Percentiles rank a stretch among this genome's conserved stretches.
These are phyloP conservation scores for Cercospora nicotianae DNA, from an alignment of 2,329 filamentous ascomycete species.

Conservation along the genomic window DNA sequence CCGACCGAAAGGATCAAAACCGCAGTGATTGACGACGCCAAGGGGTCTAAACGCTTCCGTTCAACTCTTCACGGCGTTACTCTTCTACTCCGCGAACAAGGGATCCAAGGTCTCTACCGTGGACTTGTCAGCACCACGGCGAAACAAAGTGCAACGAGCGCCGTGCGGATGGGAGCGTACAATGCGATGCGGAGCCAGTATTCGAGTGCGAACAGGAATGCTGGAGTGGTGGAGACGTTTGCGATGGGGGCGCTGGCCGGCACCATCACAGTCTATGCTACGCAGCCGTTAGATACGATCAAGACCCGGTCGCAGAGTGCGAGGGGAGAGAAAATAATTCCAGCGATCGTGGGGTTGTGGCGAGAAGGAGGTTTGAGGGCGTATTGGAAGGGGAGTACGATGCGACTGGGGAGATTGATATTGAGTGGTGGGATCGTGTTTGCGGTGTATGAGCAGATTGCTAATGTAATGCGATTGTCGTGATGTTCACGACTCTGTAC, in stretches of 20 bases:
- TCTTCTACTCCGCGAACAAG: constrained; percentile 40
- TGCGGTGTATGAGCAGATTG: constrained; percentile 38
- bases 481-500: constrained; percentile 17
- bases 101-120: constrained; percentile 47
- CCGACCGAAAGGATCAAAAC: constrained; percentile 39
- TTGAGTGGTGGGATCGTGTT: constrained; percentile 39
- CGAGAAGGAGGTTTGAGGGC: constrained; percentile 31
- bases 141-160: constrained; percentile 52
- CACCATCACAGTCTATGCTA: constrained; percentile 43
- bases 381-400: constrained; percentile 38
- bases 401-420: constrained; percentile 35
- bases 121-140: constrained; percentile 50
- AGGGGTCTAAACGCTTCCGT: constrained; percentile 29
- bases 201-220: constrained; percentile 14
- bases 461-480: constrained; percentile 8
- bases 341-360: constrained; percentile 33
- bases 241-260: constrained; percentile 37
- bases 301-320: constrained; percentile 44
- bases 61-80: constrained; percentile 16
- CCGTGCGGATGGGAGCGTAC: constrained; percentile 52
- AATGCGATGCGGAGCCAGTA: constrained; percentile 47
- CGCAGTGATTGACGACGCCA: constrained; percentile 38
- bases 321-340: constrained; percentile 31
- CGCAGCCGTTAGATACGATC: constrained; percentile 48
- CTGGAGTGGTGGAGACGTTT: constrained; percentile 32